Evolutionary conservation across 129 eudicot genomes (phyloP).

Genomic region (Calendula officinalis): DNA sequence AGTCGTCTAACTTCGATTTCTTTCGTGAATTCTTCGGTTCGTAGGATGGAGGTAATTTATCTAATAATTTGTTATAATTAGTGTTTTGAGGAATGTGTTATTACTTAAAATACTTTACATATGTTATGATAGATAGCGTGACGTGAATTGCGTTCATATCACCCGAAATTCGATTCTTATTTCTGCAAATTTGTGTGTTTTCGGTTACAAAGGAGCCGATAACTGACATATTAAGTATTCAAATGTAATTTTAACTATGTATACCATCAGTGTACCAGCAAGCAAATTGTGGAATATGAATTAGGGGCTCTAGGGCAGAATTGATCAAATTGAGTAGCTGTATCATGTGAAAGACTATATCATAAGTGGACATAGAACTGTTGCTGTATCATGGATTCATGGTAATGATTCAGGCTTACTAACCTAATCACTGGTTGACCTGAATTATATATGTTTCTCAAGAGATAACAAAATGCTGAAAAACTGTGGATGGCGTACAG

Average conservation of each 20-base stretch:
- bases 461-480: not conserved
- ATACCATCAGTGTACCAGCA: not conserved
- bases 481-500: constrained; percentile 4
- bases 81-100: not conserved
- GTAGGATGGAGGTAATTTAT: constrained; percentile 61
- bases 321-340: too few species aligned
- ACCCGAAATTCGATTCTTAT: constrained; percentile 4
- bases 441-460: not conserved
- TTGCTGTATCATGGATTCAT: too few species aligned
- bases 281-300: constrained; percentile 11
- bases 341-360: too few species aligned
- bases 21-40: constrained; percentile 53
- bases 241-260: constrained; percentile 4
- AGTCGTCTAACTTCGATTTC: constrained; percentile 3
- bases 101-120: not conserved
- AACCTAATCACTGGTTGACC: too few species aligned
- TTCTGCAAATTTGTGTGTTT: not conserved
- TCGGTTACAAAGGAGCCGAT: too few species aligned
- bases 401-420: too few species aligned
- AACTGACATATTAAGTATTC: too few species aligned
- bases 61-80: not conserved
- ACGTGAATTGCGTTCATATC: not conserved
- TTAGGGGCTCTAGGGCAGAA: too few species aligned
- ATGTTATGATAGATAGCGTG: too few species aligned
- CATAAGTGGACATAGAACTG: too few species aligned